Evolutionary conservation across 331 rosid genomes (phyloP).

Genomic region (Malus hybrid): DNA sequence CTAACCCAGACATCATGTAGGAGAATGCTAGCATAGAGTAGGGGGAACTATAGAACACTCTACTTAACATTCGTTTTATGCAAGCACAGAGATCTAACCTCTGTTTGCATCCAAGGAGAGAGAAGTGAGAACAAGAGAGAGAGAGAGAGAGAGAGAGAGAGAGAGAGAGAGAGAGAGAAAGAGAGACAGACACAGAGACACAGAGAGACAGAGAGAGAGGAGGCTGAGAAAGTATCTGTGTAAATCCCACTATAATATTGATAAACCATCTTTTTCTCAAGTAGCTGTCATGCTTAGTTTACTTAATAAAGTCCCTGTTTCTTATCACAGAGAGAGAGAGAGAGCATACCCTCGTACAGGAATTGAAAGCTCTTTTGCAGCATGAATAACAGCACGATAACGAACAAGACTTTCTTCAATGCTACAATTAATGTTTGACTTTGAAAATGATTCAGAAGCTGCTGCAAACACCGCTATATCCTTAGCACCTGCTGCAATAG

Average conservation of each 20-base stretch:
- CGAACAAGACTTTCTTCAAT: constrained; percentile 81
- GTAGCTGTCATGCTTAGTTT: background rate
- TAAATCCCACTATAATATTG: background rate
- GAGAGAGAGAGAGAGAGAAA: background rate
- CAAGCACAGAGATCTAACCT: background rate
- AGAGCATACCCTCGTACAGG: constrained; percentile 80
- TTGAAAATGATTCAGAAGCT: constrained; percentile 92
- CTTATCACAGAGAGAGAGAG: background rate
- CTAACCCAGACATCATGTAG: background rate
- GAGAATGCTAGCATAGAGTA: background rate
- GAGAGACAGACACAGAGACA: too few relatives aligned
- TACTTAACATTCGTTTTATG: background rate
- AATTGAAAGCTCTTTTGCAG: constrained; percentile 68
- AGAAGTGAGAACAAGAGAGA: background rate
- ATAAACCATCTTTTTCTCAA: background rate
- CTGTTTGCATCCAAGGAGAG: background rate
- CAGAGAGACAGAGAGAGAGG: too few relatives aligned
- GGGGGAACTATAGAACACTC: background rate
- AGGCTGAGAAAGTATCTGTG: too few relatives aligned
- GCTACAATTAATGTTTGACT: constrained; percentile 82
- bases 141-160: background rate
- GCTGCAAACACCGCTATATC: constrained; percentile 88
- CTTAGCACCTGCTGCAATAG: constrained; percentile 82
- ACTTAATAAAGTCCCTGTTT: background rate
- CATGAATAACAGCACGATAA: constrained; percentile 62